phyloP scores from a whole-genome alignment of 2,329 filamentous ascomycete species.

The Helicocarpus griseus region DNA sequence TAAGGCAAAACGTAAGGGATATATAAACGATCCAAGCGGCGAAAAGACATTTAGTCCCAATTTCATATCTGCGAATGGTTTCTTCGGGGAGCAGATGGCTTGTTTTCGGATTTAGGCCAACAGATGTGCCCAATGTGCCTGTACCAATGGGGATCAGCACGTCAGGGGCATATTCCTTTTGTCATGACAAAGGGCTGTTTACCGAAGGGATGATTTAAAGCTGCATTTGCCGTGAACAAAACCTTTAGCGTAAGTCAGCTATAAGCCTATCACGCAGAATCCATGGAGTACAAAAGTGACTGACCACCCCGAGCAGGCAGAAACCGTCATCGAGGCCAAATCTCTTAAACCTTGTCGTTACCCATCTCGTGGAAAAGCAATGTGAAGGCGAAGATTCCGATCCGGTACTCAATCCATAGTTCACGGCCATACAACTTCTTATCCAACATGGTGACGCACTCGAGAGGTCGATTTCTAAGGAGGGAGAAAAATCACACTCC shows the following conservation, averaged over 20 bases:
- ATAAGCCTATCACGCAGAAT: background rate
- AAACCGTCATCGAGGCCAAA: background rate
- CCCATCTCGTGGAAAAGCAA: background rate
- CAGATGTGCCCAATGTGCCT: constrained; percentile 23
- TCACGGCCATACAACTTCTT: too few relatives aligned
- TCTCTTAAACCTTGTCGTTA: background rate
- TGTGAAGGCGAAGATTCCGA: background rate
- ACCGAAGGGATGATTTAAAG: too few relatives aligned
- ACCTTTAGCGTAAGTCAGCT: background rate
- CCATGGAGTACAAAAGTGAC: background rate
- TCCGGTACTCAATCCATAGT: background rate
- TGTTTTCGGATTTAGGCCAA: constrained; percentile 19
- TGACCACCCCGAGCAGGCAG: background rate
- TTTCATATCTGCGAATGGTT: constrained; percentile 14
- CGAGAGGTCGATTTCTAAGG: too few relatives aligned
- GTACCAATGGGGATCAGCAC: too few relatives aligned
- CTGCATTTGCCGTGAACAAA: too few relatives aligned
- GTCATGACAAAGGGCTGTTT: too few relatives aligned
- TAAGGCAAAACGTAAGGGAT: constrained; percentile 23
- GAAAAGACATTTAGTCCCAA: constrained; percentile 24
- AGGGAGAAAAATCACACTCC: too few relatives aligned
- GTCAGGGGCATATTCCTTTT: too few relatives aligned
- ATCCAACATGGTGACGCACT: too few relatives aligned
- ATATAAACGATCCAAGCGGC: constrained; percentile 28
- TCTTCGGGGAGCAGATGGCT: constrained; percentile 19